Base-by-base conservation (phyloP, 2,329 filamentous ascomycete genomes). In the Paecilomyces sp. region DNA sequence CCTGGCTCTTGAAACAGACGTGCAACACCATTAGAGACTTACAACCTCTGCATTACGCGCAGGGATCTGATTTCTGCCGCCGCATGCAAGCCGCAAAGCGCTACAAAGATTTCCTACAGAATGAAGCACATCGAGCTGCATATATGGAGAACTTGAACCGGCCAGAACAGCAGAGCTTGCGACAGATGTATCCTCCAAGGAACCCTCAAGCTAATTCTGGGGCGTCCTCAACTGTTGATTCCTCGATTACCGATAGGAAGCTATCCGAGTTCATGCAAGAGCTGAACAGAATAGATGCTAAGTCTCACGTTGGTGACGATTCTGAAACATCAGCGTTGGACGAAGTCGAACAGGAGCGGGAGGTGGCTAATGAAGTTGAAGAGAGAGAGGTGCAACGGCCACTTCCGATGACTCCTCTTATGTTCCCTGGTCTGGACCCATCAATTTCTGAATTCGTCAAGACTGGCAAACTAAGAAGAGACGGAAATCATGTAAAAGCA, bases 1-100 rank as follows among this genome's bases (percentile, higher is more conserved):
- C 69, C 3, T 89, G 87, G 87, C 77, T 89, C 0, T 75, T 90
- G 0, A 79, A 87, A 53, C 84, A 88, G 58, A 88, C 85, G 0
- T 90, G 87, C 60, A 70, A 74, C 7, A 78, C 73, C 0, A 86
- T 84, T 22, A 83, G 87, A 60, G 81, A 87, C 33, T 68, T 88
- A 0, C 81, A 83, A 55, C 77, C 81, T 0, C 74, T 90, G 0
- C 85, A 87, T 62, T 76, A 80, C 2, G 76, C 85, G 0, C 87
- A 90, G 66, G 85, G 86, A 0, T 68, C 75, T 0, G 84, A 88
- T 61, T 89, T 84, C 62, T 85, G 85, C 60, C 77, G 78, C 0
- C 80, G 85, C 1, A 78, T 74, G 0, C 77, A 88, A 56, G 82
- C 83, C 0, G 68, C 74, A 0, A 65, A 75, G 24, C 71, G 77